Evolutionary conservation across 495 filamentous ascomycete genomes (phyloP), one percentile per base, ranked within the genome.

Genomic region (Lasiosphaeria miniovina): DNA sequence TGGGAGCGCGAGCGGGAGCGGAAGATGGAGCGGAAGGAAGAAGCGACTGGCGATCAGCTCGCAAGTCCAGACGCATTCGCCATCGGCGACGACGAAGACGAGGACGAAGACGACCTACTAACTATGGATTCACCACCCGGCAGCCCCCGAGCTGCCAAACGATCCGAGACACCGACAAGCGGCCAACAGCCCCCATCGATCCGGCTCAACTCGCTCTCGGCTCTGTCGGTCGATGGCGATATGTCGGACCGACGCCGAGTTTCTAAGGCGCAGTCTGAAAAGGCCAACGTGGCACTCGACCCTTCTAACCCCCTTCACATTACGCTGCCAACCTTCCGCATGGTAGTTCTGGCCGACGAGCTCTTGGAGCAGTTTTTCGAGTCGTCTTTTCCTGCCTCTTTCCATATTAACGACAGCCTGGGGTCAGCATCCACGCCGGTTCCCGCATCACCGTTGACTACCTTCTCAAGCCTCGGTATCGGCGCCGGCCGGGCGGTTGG

Each of bases 261-360:
- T 58, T 81, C 83, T 54, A 77, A 80, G 64, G 77, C 79, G n/a
- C 74, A 82, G 68, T 77, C 81, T 2, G 81, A 81, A 64, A 78
- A 80, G 17, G 91, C 92, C 33, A 98, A 98, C 67, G 82, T 86
- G 14, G 94, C 94, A 32, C 86, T 98, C 5, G 91, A 98, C 70
- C 94, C 94, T 0, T 84, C 88, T 48, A 92, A 94, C 58, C 94
- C 94, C 0, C 82, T 98, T 0, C 88, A 96, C 71, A 97, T 98
- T 68, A 98, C 95, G 7, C 85, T 98, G 8, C 95, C 95, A 0
- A 98, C 94, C 24, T 98, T 98, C 82, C 88, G 94, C 64, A 98
- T 98, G 94, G 91, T 98, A 32, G 87, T 98, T 49, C 84, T 98
- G 24, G 94, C 94, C 58, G 94, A 98, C 71, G 94, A 98, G 67